Percentiles rank a stretch among this genome's conserved stretches.
Evolutionary conservation across 768 basidiomycete species (phyloP).

Genomic region (Lactifluus subvellereus): DNA sequence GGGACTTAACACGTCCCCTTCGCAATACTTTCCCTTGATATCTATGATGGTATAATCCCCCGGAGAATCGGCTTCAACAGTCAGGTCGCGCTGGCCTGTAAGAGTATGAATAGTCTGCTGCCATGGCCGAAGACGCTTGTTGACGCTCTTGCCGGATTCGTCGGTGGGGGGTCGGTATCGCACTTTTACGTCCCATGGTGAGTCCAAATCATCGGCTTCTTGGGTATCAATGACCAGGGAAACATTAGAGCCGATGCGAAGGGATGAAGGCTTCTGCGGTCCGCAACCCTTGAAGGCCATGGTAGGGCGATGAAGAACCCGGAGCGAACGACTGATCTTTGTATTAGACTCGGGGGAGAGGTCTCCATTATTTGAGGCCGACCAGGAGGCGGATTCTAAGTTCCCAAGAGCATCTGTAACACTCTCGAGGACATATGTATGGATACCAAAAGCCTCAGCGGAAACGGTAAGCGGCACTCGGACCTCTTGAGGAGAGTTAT

Average conservation of each 20-base stretch:
- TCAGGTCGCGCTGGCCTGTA: slow-evolving; percentile 39
- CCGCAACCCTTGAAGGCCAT: slow-evolving; percentile 72
- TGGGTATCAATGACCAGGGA: slow-evolving; percentile 48
- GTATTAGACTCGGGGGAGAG: slow-evolving; percentile 33
- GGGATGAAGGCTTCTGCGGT: slow-evolving; percentile 58
- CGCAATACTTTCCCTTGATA: slow-evolving; percentile 74
- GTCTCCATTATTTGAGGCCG: slow-evolving; percentile 19
- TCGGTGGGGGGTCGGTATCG: slow-evolving; percentile 50
- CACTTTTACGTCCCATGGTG: slow-evolving; percentile 61
- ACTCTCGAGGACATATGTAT: slow-evolving; percentile 71
- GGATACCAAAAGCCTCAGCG: slow-evolving; percentile 56
- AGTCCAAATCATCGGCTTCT: slow-evolving; percentile 55
- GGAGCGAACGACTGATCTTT: slow-evolving; percentile 52
- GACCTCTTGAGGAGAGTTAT: slow-evolving; percentile 46
- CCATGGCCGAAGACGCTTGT: slow-evolving; percentile 53
- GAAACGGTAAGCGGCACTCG: slow-evolving; percentile 64
- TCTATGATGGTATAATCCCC: slow-evolving; percentile 73
- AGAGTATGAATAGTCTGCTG: slow-evolving; percentile 54
- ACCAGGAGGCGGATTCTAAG: slow-evolving; percentile 29
- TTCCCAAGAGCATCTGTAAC: slow-evolving; percentile 84
- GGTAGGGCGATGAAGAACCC: slow-evolving; percentile 64
- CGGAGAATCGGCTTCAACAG: slow-evolving; percentile 50
- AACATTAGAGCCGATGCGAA: slow-evolving; percentile 66
- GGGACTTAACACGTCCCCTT: slow-evolving; percentile 78
- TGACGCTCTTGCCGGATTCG: slow-evolving; percentile 33